phyloP scores from a whole-genome alignment of 371 early-diverging fungal genomes.

The Coemansia sp. region DNA sequence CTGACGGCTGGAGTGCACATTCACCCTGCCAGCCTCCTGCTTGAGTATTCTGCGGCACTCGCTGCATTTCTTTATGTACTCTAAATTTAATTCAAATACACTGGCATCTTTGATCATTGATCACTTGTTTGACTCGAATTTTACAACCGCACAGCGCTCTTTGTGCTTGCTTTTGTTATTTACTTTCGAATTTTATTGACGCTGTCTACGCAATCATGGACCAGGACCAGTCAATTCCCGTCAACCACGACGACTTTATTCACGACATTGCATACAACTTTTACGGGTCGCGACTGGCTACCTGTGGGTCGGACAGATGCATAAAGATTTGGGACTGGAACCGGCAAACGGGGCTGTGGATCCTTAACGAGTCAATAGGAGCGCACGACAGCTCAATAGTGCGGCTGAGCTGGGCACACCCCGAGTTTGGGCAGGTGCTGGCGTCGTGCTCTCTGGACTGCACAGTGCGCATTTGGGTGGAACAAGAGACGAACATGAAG shows the following conservation, averaged over 20 bases:
- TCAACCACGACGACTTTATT: constrained; percentile 89
- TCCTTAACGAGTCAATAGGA: constrained; percentile 66
- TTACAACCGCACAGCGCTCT: too few relatives aligned
- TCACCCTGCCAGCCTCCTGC: too few relatives aligned
- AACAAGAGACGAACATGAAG: constrained; percentile 58
- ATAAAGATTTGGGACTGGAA: constrained; percentile 90
- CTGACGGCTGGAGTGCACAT: too few relatives aligned
- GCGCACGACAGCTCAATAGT: constrained; percentile 87
- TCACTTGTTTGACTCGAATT: too few relatives aligned
- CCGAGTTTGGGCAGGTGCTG: constrained; percentile 89
- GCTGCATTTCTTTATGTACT: too few relatives aligned
- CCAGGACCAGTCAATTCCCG: constrained; percentile 63
- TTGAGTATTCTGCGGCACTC: too few relatives aligned
- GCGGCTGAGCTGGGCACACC: constrained; percentile 87
- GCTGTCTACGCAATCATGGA: constrained; percentile 45
- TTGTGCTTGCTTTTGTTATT: neutral
- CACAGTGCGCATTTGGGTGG: constrained; percentile 88
- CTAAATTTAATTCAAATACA: too few relatives aligned
- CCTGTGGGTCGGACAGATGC: constrained; percentile 88
- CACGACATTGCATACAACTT: constrained; percentile 89
- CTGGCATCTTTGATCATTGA: too few relatives aligned
- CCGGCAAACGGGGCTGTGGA: constrained; percentile 69
- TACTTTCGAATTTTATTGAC: neutral
- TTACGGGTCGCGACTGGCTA: constrained; percentile 85
- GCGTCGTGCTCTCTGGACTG: constrained; percentile 91